Percentiles rank a stretch among this genome's conserved stretches.
Evolutionary conservation across 2,329 filamentous ascomycete species (phyloP).

Genomic region (Celoporthe dispersa): DNA sequence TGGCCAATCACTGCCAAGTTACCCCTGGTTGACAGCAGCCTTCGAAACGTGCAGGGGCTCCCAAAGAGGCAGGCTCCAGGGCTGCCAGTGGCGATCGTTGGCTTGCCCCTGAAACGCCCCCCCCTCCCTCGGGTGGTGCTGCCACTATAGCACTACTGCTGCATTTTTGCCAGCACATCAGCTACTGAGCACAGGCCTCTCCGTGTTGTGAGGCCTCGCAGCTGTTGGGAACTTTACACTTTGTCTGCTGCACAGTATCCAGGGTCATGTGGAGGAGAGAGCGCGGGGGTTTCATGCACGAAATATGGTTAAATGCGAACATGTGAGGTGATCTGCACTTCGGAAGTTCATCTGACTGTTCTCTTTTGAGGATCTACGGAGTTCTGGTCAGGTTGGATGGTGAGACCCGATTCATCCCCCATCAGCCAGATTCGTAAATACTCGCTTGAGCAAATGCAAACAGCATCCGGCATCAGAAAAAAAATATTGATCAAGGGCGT

Average conservation of each 20-base stretch:
- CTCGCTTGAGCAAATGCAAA: background rate
- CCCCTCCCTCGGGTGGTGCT: background rate
- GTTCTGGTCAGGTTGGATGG: background rate
- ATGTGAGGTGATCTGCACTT: background rate
- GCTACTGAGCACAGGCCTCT: background rate
- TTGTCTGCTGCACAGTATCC: background rate
- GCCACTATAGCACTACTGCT: background rate
- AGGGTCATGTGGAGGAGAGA: background rate
- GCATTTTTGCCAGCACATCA: background rate
- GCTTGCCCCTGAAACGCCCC: background rate
- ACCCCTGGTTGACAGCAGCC: constrained; percentile 7
- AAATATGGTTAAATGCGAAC: constrained; percentile 5
- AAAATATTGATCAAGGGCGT: background rate
- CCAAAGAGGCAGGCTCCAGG: constrained; percentile 7
- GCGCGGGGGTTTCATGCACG: background rate
- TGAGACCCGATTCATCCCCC: background rate
- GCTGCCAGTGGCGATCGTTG: background rate
- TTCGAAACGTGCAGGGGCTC: constrained; percentile 9
- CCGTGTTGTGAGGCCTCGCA: background rate
- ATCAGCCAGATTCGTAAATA: background rate
- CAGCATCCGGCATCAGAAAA: background rate
- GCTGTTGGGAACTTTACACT: background rate
- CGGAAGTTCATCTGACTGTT: background rate
- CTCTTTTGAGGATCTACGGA: background rate
- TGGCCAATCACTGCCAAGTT: background rate